Percentiles rank a stretch among this genome's conserved stretches.
phyloP scores from a whole-genome alignment of 495 filamentous ascomycete genomes.

The Neurospora sp. region DNA sequence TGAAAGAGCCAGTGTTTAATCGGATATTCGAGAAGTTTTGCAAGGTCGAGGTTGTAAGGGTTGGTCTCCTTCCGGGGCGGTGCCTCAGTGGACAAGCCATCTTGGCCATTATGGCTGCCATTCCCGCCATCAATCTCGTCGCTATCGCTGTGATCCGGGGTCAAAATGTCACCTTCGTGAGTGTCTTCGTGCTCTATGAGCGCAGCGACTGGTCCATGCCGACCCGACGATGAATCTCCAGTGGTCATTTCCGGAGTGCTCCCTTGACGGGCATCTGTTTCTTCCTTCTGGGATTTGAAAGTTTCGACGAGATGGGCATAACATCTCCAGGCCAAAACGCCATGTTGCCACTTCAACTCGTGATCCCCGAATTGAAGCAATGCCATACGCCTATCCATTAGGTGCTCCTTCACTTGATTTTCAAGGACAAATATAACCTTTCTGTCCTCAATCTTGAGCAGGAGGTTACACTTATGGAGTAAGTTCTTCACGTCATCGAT shows the following conservation, averaged over 20 bases:
- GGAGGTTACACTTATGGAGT: slow-evolving; percentile 21
- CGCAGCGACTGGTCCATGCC: too few relatives aligned
- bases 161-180: too few relatives aligned
- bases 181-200: too few relatives aligned
- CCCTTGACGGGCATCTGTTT: too few relatives aligned
- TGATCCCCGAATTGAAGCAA: slow-evolving; percentile 22
- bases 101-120: too few relatives aligned
- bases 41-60: background rate
- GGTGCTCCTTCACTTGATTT: background rate
- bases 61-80: background rate
- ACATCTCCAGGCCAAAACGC: slow-evolving; percentile 23
- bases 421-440: background rate
- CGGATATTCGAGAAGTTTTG: slow-evolving; percentile 13
- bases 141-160: too few relatives aligned
- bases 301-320: slow-evolving; percentile 17
- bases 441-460: slow-evolving; percentile 16
- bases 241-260: too few relatives aligned
- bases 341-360: slow-evolving; percentile 27
- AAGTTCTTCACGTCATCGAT: slow-evolving; percentile 15
- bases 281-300: too few relatives aligned
- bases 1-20: slow-evolving; percentile 29
- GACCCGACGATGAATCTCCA: too few relatives aligned
- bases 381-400: slow-evolving; percentile 12
- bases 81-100: background rate
- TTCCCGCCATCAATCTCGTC: too few relatives aligned